These are phyloP conservation scores for Xylaria arbuscula DNA, from an alignment of 2,329 filamentous ascomycete genomes.

Conservation along the genomic window DNA sequence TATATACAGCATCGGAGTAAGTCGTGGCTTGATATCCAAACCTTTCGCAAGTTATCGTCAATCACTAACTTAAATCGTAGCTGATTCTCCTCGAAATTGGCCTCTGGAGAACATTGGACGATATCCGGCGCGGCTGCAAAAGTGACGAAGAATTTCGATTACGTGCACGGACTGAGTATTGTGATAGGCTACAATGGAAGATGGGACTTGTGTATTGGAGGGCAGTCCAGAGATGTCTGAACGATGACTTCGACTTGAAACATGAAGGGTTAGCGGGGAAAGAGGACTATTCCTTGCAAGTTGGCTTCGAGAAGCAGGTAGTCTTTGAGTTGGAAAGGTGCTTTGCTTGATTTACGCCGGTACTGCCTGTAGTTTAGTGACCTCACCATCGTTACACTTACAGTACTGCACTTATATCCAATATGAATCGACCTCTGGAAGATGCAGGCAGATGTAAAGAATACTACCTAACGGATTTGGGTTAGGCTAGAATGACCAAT, in stretches of 20 bases:
- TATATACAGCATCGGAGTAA: constrained; percentile 24
- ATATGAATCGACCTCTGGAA: no score
- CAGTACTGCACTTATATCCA: no score
- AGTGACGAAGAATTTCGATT: constrained; percentile 17
- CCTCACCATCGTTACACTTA: no score
- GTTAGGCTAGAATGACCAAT: not conserved
- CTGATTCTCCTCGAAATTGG: constrained; percentile 25
- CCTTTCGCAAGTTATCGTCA: no score
- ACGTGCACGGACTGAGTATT: constrained; percentile 17
- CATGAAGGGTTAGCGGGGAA: constrained; percentile 1
- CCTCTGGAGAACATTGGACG: constrained; percentile 21
- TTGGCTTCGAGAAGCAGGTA: constrained; percentile 25
- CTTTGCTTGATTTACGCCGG: constrained; percentile 1
- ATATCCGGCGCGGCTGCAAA: constrained; percentile 4
- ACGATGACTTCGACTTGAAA: constrained; percentile 21
- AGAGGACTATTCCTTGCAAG: constrained; percentile 19
- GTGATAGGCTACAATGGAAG: constrained; percentile 15
- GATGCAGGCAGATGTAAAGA: no score
- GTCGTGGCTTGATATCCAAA: not conserved
- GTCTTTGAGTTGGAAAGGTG: constrained; percentile 24
- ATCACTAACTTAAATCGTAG: not conserved
- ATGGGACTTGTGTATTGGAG: constrained; percentile 26
- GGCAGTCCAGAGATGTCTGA: constrained; percentile 19
- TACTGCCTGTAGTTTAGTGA: not conserved
- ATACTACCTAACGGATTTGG: not conserved